Evolutionary conservation across 148 eudicot genomes (phyloP).

Genomic region (Rhododendron griersonianum): DNA sequence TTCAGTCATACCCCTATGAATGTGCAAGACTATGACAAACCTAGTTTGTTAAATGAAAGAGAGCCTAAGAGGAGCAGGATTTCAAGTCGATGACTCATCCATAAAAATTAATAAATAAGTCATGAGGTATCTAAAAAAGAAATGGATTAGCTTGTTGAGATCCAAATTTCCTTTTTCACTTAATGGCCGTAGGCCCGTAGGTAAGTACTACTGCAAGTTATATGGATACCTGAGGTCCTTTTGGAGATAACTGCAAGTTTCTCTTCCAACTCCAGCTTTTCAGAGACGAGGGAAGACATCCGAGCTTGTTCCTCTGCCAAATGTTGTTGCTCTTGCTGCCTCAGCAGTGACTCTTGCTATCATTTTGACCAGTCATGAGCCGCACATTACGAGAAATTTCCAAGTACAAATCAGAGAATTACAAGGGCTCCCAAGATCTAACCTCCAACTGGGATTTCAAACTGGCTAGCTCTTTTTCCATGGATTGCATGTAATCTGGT

Average conservation of each 20-base stretch:
- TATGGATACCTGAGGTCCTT: conserved; percentile 49
- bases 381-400: neutral
- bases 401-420: neutral
- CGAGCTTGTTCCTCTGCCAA: conserved; percentile 64
- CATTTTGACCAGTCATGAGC: conserved; percentile 14
- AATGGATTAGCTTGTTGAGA: neutral
- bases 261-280: conserved; percentile 77
- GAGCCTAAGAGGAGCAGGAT: neutral
- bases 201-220: neutral
- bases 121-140: neutral
- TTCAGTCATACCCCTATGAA: neutral
- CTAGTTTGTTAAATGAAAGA: neutral
- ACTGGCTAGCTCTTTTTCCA: conserved; percentile 75
- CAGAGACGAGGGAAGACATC: conserved; percentile 54
- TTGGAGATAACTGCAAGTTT: conserved; percentile 52
- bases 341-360: conserved; percentile 71
- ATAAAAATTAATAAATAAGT: neutral
- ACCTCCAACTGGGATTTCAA: conserved; percentile 81
- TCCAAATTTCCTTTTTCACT: neutral
- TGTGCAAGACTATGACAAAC: neutral
- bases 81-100: neutral
- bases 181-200: neutral
- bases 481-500: conserved; percentile 52
- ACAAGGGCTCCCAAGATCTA: conserved; percentile 5
- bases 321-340: conserved; percentile 75